phyloP scores from a whole-genome alignment of 106 monocot species.

The Acorus gramineus region DNA sequence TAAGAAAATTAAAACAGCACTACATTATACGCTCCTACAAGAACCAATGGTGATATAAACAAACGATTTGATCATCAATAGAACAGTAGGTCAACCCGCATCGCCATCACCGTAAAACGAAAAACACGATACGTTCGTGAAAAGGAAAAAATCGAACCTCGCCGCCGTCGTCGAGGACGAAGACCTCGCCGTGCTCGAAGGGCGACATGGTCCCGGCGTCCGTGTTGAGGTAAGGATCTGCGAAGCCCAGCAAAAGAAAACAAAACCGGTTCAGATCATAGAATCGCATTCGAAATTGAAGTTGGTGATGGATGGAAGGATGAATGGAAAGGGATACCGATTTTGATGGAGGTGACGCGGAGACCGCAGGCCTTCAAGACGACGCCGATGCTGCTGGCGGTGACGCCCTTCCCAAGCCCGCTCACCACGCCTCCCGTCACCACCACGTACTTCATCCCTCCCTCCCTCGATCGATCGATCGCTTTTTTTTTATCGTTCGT shows the following conservation, averaged over 20 bases:
- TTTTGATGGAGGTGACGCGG: slow-evolving; percentile 83
- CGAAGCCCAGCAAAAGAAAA: neutral
- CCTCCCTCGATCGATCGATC: neutral
- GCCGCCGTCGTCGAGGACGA: slow-evolving; percentile 74
- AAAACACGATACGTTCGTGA: neutral
- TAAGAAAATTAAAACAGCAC: too few relatives aligned
- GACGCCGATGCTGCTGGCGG: slow-evolving; percentile 86
- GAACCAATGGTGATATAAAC: too few relatives aligned
- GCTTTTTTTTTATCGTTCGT: too few relatives aligned
- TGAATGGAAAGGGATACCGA: slow-evolving; percentile 25
- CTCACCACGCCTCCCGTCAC: slow-evolving; percentile 89
- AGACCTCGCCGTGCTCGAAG: slow-evolving; percentile 68
- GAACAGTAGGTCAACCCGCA: neutral
- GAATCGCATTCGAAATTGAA: too few relatives aligned
- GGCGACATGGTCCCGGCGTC: slow-evolving; percentile 80
- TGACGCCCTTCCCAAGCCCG: slow-evolving; percentile 89
- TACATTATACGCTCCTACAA: too few relatives aligned
- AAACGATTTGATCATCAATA: too few relatives aligned
- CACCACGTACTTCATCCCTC: slow-evolving; percentile 79
- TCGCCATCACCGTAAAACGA: neutral
- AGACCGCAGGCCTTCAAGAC: slow-evolving; percentile 81
- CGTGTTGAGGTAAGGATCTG: slow-evolving; percentile 65
- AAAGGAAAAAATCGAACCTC: slow-evolving; percentile 25
- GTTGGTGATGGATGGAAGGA: too few relatives aligned
- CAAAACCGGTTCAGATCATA: neutral